Base-by-base conservation (phyloP, 192 early-diverging fungal species). In the Jimgerdemannia lactiflua region DNA sequence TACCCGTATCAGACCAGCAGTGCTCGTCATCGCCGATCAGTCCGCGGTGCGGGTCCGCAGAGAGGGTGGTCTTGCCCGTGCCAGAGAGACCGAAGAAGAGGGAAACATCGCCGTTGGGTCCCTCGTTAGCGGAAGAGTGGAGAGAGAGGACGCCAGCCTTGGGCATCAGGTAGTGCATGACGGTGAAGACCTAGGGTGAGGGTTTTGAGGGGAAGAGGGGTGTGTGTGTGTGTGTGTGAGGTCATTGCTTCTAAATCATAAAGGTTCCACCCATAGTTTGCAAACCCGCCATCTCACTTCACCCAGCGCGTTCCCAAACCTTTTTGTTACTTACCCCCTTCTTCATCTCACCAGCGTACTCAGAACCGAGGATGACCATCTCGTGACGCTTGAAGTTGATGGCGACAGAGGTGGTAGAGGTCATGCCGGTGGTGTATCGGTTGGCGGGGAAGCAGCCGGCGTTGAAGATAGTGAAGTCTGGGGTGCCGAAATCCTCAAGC, bases 301-400 rank as follows among this genome's bases (percentile, higher is more conserved):
- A 29, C 29, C 29, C 29, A 29, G 29, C 29, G 29, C 29, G 1
- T 59, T 14, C 69, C 69, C 3, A 70, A 70, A 70, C 17, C 20
- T 39, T 29, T 11, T 10, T 59, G 69, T 66, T 44, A 86, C 84
- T 80, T 78, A 92, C 85, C 82, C 97, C 97, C 92, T 99, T 99
- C 88, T 99, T 99, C 97, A 99, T 99, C 87, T 99, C 97, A 71
- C 97, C 97, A 72, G 97, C 97, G 78, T 99, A 99, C 84, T 98
- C 94, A 74, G 96, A 96, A 66, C 97, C 97, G 63, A 99, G 88
- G 70, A 99, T 99, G 44, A 99, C 94, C 97, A 99, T 99, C 85
- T 99, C 95, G 42, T 82, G 80, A 83, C 94, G 92, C 80, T 93
- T 91, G 74, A 99, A 99, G 92, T 94, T 95, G 82, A 99, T 86